Base-by-base conservation (phyloP, 1,139 yeast genomes). In the Blastobotrys arbuscula region DNA sequence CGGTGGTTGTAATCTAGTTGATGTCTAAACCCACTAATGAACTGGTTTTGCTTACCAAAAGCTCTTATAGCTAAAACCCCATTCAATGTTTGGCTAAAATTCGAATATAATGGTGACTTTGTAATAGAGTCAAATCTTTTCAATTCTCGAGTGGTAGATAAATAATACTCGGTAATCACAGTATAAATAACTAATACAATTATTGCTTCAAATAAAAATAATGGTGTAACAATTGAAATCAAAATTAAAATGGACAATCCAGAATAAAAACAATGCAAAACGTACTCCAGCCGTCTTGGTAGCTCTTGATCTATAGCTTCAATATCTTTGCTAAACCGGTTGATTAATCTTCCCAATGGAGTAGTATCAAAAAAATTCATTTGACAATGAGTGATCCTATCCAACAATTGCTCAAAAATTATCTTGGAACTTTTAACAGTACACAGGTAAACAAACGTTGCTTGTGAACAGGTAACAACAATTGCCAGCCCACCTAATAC, bases 291-390 rank as follows among this genome's bases (percentile, higher is more conserved):
- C 60, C 76, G 79, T 19, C 94, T 86, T n/a, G 90, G 80, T 56
- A 90, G 73, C 59, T 90, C 97, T 71, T 90, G 97, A 68, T 92
- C 98, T 54, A 89, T 79, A 18, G 94, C 81, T 68, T 90, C 97
- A 53, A 92, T 80, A 71, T 92, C 98, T 66, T 89, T 90, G 18
- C 97, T 89, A 64, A 92, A 92, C 65, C 98, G 78, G 69, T 92
- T 92, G 94, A 92, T 88, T 53, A 92, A 87, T 67, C 97, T 82
- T 30, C 98, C 98, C 60, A 85, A 77, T 18, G 98, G 98, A 2
- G 97, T 94, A 36, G 94, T 78, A 64, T 92, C 98, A 65, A 90
- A 92, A 68, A 92, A 92, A 60, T 97, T 79, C 57, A 89, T 73
- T 59, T 77, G 84, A 2, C 97, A 94, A 54, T 82, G 77, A 59